phyloP scores from a whole-genome alignment of 768 basidiomycete genomes.

The Amanita subjunquillea region DNA sequence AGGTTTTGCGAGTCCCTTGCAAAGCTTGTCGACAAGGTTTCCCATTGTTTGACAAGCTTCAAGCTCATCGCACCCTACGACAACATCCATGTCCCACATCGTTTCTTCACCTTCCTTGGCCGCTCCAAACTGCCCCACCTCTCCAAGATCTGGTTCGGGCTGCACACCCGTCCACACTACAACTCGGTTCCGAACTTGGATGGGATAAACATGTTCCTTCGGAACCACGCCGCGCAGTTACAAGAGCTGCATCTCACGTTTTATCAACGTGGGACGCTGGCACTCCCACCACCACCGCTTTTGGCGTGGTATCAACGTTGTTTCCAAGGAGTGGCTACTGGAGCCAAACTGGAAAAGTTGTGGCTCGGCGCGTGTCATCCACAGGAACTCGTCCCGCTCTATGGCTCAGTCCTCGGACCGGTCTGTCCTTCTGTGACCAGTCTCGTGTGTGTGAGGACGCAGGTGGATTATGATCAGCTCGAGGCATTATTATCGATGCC shows the following conservation, averaged over 20 bases:
- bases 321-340: background rate
- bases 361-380: slow-evolving; percentile 4
- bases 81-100: background rate
- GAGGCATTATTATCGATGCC: background rate
- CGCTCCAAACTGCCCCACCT: background rate
- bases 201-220: slow-evolving; percentile 2
- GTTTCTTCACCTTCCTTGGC: background rate
- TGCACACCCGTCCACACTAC: background rate
- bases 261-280: slow-evolving; percentile 1
- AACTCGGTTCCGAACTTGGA: background rate
- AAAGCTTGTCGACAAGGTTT: background rate
- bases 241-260: slow-evolving; percentile 3
- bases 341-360: background rate
- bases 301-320: slow-evolving; percentile 1
- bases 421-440: background rate
- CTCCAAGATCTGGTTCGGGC: background rate
- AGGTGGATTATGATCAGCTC: background rate
- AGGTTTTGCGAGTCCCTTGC: background rate
- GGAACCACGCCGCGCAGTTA: background rate
- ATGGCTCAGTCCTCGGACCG: background rate
- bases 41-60: slow-evolving; percentile 1
- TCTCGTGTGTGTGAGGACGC: background rate
- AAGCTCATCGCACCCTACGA: slow-evolving; percentile 1
- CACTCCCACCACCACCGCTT: background rate
- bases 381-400: background rate